Evolutionary conservation across 2,329 filamentous ascomycete species (phyloP), one percentile per base, ranked within the genome.

Genomic region (Orbilia blumenaviensis): DNA sequence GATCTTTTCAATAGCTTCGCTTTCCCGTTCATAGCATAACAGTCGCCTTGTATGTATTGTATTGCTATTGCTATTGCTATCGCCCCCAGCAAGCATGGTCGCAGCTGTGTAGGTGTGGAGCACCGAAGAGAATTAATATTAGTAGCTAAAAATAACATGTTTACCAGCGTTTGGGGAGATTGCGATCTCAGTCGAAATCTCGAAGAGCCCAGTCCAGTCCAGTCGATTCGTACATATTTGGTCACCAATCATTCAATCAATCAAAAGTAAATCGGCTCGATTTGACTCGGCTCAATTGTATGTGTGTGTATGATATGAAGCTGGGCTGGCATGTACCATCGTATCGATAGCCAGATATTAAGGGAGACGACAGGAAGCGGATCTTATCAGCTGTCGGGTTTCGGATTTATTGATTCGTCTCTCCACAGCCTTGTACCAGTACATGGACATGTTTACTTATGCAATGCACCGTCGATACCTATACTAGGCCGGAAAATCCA

Each of bases 381-480:
- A 67, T 67, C 71, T 75, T 66, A 75, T 75, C 71, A 75, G 54
- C 56, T 56, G 54, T 67, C 63, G 52, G 38, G 71, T 68, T 63
- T 75, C 71, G 71, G 63, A 67, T 67, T 74, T 38, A 66, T 50
- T 48, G 44, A 52, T 42, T 44, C 41, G 36, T 52, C 6, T 29
- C 25, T 50, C 27, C 14, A 56, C 42, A 27, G 9, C 27, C n/a
- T 60, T 60, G 69, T 62, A 61, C 61, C 12, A 32, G 68, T 60
- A 66, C 69, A 50, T 52, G 27, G 32, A 60, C 68, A 73, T n/a
- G n/a, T n/a, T n/a, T n/a, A n/a, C n/a, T n/a, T n/a, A n/a, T n/a
- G n/a, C n/a, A n/a, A n/a, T 60, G 68, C 48, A 61, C 18, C 66
- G 34, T 50, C 12, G 38, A 72, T 46, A 38, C 18, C n/a, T 16